Conservation (phyloP, 768 basidiomycete genomes). For the Russula compacta region DNA sequence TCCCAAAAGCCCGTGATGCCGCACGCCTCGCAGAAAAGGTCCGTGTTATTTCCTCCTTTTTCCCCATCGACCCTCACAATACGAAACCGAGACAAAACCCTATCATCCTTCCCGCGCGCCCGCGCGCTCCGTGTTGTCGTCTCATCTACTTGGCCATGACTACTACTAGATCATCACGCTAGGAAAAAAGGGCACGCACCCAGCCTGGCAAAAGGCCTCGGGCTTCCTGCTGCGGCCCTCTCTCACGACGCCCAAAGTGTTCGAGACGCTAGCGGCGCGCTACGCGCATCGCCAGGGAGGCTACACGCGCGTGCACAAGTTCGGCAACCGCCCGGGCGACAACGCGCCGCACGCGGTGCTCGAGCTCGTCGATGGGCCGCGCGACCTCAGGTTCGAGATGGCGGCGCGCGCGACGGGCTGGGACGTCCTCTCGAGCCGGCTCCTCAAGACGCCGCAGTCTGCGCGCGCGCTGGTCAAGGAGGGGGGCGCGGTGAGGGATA, state of each 20-base stretch:
- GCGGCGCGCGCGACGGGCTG: constrained; percentile 81
- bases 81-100: neutral
- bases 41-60: neutral
- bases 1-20: constrained; percentile 90
- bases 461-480: constrained; percentile 42
- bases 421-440: constrained; percentile 57
- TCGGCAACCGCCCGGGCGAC: constrained; percentile 84
- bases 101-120: too few species aligned
- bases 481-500: constrained; percentile 39
- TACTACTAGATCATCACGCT: constrained; percentile 70
- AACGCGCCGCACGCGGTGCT: constrained; percentile 89
- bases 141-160: neutral
- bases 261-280: constrained; percentile 67
- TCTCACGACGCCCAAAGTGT: constrained; percentile 75
- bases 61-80: neutral
- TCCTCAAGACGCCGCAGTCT: constrained; percentile 37
- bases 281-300: constrained; percentile 82
- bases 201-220: constrained; percentile 61
- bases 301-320: constrained; percentile 90
- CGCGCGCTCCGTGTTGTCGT: too few species aligned
- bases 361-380: constrained; percentile 90
- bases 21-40: constrained; percentile 92
- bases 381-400: constrained; percentile 82
- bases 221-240: constrained; percentile 68
- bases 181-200: constrained; percentile 74